Evolutionary conservation across 495 filamentous ascomycete genomes (phyloP).

Genomic region (Penicillium roqueforti): DNA sequence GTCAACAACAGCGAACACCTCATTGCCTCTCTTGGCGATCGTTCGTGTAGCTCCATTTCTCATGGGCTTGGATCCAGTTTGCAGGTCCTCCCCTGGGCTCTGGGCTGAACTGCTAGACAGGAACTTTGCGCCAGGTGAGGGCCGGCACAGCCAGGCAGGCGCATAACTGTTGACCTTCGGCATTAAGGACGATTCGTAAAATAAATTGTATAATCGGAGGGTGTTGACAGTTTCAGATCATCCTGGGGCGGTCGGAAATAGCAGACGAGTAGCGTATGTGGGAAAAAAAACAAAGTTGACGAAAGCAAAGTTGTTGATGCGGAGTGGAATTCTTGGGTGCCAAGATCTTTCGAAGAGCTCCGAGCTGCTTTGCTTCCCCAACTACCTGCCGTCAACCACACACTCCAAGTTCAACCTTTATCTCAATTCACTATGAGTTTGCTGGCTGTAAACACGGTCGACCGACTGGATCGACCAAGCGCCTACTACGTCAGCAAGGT

Average conservation of each 20-base stretch:
- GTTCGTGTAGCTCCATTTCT: conserved; percentile 59
- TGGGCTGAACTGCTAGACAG: conserved; percentile 50
- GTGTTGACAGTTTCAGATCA: conserved; percentile 1
- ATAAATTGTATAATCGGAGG: background rate
- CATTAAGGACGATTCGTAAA: conserved; percentile 45
- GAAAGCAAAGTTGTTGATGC: conserved; percentile 20
- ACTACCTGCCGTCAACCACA: conserved; percentile 4
- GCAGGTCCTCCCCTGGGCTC: conserved; percentile 25
- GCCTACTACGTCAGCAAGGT: conserved; percentile 82
- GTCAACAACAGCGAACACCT: conserved; percentile 78
- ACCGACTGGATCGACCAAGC: conserved; percentile 82
- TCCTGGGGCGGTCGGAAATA: conserved; percentile 1
- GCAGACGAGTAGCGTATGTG: background rate
- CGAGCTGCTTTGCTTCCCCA: conserved; percentile 23
- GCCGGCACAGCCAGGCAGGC: conserved; percentile 75
- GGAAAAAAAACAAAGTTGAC: background rate
- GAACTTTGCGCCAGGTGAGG: conserved; percentile 66
- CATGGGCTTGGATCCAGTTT: conserved; percentile 33
- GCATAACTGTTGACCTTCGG: conserved; percentile 76
- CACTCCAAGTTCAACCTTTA: background rate
- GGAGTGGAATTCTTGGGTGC: conserved; percentile 24
- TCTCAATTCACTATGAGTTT: conserved; percentile 20
- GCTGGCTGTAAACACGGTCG: conserved; percentile 58
- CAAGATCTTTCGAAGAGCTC: conserved; percentile 26
- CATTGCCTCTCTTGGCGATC: conserved; percentile 68